Percentiles rank a stretch among this genome's conserved stretches.
phyloP scores from a whole-genome alignment of 78 protist species.

The Emiliania huxleyi region DNA sequence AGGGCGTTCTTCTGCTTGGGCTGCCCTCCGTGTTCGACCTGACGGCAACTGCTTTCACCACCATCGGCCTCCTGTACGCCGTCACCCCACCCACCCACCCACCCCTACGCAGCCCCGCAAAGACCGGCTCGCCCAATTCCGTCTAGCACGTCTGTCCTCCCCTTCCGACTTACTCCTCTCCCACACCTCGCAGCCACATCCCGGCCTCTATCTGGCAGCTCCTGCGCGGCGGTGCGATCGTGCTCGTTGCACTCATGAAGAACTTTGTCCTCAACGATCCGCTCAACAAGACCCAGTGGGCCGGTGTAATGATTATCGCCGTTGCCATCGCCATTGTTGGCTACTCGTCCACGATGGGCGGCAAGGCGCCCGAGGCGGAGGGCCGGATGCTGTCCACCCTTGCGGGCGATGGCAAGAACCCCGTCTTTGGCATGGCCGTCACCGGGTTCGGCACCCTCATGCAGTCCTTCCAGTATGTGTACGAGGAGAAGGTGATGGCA shows the following conservation, averaged over 20 bases:
- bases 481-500: slow-evolving; percentile 33
- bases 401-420: neutral
- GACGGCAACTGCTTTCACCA: neutral
- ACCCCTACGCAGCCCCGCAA: too few relatives aligned
- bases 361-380: neutral
- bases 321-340: too few relatives aligned
- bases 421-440: neutral
- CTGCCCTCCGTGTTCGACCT: neutral
- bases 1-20: too few relatives aligned
- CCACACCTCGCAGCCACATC: too few relatives aligned
- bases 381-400: too few relatives aligned
- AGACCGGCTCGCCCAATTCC: too few relatives aligned
- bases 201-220: neutral
- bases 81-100: too few relatives aligned
- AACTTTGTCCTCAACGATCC: neutral
- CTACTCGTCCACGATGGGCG: too few relatives aligned
- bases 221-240: neutral
- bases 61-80: neutral
- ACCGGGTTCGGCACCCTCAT: neutral
- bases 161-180: too few relatives aligned
- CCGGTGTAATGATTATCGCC: neutral
- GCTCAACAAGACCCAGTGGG: neutral
- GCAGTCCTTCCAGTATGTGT: slow-evolving; percentile 30
- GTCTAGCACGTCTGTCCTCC: too few relatives aligned
- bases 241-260: neutral